phyloP scores from a whole-genome alignment of 116 monocot genomes.

The Thalassia testudinum region DNA sequence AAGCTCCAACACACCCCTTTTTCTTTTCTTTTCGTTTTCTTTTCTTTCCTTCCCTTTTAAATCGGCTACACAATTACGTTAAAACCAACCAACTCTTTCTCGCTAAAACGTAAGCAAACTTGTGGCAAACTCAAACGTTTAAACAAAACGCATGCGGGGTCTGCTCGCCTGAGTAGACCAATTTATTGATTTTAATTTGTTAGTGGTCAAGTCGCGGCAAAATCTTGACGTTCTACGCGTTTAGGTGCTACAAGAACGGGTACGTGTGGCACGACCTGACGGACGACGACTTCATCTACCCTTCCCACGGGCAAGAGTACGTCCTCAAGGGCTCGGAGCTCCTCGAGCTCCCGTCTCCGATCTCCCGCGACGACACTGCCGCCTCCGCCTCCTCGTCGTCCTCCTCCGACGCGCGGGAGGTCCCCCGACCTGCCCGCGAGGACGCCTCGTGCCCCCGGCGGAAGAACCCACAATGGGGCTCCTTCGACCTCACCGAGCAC shows the following conservation, averaged over 20 bases:
- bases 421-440: slow-evolving; percentile 2
- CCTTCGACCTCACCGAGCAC: slow-evolving; percentile 50
- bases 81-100: no score
- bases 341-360: slow-evolving; percentile 4
- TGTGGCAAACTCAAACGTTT: not conserved
- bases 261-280: slow-evolving; percentile 95
- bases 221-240: not conserved
- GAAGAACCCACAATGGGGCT: slow-evolving; percentile 23
- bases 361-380: not conserved
- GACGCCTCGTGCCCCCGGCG: not conserved
- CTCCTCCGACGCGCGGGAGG: slow-evolving; percentile 14
- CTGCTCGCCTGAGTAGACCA: no score
- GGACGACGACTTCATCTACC: slow-evolving; percentile 64
- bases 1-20: not conserved
- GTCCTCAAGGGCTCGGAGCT: slow-evolving; percentile 87
- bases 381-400: slow-evolving; percentile 30
- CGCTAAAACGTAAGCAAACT: no score
- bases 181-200: no score
- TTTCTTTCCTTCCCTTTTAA: no score
- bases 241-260: slow-evolving; percentile 87
- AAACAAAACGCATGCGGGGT: no score
- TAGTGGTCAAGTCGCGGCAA: no score
- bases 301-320: slow-evolving; percentile 65
- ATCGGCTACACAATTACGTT: no score
- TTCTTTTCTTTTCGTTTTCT: not conserved